Evolutionary conservation across 225 moss, liverwort and hornwort genomes (phyloP).

Genomic region (Neckera pumila): DNA sequence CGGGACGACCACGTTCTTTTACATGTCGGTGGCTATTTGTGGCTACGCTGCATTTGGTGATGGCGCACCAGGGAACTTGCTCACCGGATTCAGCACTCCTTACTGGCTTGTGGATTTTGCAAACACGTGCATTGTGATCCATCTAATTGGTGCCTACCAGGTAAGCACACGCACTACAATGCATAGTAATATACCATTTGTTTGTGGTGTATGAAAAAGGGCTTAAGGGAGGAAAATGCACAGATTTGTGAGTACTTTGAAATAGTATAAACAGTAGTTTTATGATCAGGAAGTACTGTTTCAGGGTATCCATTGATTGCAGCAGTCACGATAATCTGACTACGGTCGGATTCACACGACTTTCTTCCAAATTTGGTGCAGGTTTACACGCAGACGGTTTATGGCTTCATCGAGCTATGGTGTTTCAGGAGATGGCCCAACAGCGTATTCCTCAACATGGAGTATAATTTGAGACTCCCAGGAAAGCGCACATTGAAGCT

Average conservation of each 20-base stretch:
- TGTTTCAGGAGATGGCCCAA: constrained; percentile 30
- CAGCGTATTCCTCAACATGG: constrained; percentile 27
- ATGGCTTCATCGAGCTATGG: constrained; percentile 33
- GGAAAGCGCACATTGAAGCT: constrained; percentile 13
- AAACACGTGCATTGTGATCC: constrained; percentile 61
- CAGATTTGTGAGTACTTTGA: background rate
- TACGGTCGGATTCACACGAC: background rate
- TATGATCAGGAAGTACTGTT: background rate
- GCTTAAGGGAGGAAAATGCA: too few relatives aligned
- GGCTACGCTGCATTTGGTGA: constrained; percentile 71
- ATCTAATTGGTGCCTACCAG: constrained; percentile 86
- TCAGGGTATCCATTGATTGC: background rate
- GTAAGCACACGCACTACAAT: background rate
- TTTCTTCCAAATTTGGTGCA: background rate
- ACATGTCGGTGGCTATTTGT: constrained; percentile 50
- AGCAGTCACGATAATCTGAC: too few relatives aligned
- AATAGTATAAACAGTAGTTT: background rate
- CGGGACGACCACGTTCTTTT: constrained; percentile 49
- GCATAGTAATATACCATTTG: background rate
- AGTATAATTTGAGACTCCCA: constrained; percentile 21
- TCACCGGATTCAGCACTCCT: constrained; percentile 52
- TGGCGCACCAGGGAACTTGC: constrained; percentile 35
- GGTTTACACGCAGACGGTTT: constrained; percentile 80
- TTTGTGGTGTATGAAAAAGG: background rate
- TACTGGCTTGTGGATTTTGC: constrained; percentile 74